Base-by-base conservation (phyloP, 2,329 filamentous ascomycete species). In the Xylariaceae sp. region DNA sequence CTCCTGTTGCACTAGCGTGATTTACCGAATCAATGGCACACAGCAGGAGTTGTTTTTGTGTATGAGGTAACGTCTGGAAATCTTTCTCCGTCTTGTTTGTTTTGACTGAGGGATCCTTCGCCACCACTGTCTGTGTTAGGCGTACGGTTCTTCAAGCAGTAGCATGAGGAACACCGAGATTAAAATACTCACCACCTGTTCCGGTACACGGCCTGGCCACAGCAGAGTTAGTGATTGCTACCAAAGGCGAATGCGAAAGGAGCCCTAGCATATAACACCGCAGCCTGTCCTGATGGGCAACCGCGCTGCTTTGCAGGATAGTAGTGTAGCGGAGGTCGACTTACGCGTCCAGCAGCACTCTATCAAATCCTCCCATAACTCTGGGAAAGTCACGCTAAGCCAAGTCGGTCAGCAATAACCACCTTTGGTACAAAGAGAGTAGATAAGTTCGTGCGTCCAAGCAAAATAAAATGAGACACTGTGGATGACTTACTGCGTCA, bases 1-100 rank as follows among this genome's bases (percentile, higher is more conserved):
- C 94, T 47, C 94, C 94, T 0, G 92, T 96, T 74, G 95, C 95
- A 73, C 88, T 92, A 44, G 85, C 78, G 70, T 97, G 92, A 72
- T 97, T 92, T 13, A 95, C 91, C 0, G 91, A 96, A 76, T 99
- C 94, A 60, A 99, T 96, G 42, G 94, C 94, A 6, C 92, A 85
- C 23, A 99, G 83, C 10, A 99, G 78, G 50, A 99, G 82, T 75
- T 97, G 92, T 74, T 97, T 97, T 74, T 99, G 94, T 55, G 91
- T 83, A 73, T 99, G 94, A 0, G 94, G 92, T 46, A 99, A 84
- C 67, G 88, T 85, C 73, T 97, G 84, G 78, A 99, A 99, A 73
- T 99, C 94, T 61, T 87, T 88, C 70, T 96, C 91, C 9, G 90
- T 95, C 81, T 97, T 97, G 80, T 97, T 97, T 20, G 93, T 97